These are phyloP conservation scores for Ceratocystis smalleyi DNA, from an alignment of 2,329 filamentous ascomycete genomes.

Conservation along the genomic window DNA sequence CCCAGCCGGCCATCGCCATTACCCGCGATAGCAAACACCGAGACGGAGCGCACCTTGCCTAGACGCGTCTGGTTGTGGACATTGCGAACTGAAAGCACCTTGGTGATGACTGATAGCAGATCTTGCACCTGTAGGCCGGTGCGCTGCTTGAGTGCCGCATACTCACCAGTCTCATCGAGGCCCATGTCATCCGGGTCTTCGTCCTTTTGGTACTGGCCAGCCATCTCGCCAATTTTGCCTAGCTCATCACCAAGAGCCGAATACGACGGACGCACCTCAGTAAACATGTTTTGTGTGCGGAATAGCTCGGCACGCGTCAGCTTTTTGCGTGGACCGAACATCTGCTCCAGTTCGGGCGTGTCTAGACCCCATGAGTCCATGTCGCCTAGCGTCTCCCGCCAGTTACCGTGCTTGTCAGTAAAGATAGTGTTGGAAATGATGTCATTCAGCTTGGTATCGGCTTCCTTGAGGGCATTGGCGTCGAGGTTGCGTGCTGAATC, in stretches of 20 bases:
- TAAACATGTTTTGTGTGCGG: slow-evolving; percentile 17
- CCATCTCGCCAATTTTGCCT: slow-evolving; percentile 38
- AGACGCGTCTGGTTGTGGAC: slow-evolving; percentile 92
- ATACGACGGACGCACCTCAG: slow-evolving; percentile 17
- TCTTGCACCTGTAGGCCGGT: slow-evolving; percentile 39
- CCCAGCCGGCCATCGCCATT: slow-evolving; percentile 77
- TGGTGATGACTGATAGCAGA: slow-evolving; percentile 44
- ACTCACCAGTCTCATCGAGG: slow-evolving; percentile 36
- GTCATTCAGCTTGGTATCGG: slow-evolving; percentile 14
- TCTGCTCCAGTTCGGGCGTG: slow-evolving; percentile 18
- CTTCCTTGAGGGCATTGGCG: slow-evolving; percentile 13
- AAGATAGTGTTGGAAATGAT: slow-evolving; percentile 15
- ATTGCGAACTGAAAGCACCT: slow-evolving; percentile 55
- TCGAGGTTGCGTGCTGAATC: slow-evolving; percentile 9
- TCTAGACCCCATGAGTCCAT: slow-evolving; percentile 21
- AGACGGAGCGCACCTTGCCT: slow-evolving; percentile 71
- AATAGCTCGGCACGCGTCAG: slow-evolving; percentile 14
- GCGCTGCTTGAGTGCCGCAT: slow-evolving; percentile 36
- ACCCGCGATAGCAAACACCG: slow-evolving; percentile 67
- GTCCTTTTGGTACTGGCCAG: slow-evolving; percentile 34
- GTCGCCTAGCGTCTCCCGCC: slow-evolving; percentile 25
- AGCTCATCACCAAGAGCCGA: slow-evolving; percentile 27
- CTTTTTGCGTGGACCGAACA: slow-evolving; percentile 16
- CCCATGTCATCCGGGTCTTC: slow-evolving; percentile 36
- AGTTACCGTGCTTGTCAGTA: slow-evolving; percentile 20